These are phyloP conservation scores for Talaromyces ruber DNA, from an alignment of 495 filamentous ascomycete species.

Conservation along the genomic window DNA sequence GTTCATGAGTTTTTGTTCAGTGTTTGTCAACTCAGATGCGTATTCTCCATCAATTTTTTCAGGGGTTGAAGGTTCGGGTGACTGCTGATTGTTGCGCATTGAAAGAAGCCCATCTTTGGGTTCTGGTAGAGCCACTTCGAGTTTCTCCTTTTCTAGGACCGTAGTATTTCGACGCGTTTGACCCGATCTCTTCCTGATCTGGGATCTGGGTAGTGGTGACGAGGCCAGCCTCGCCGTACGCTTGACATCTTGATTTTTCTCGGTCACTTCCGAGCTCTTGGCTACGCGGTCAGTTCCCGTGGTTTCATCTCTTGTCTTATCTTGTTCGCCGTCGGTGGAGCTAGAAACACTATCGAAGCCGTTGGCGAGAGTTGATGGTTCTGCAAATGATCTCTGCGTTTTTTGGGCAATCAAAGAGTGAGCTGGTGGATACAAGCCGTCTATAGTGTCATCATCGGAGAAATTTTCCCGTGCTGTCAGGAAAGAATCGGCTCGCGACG, in stretches of 20 bases:
- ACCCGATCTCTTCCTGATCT: neutral
- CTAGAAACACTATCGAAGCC: neutral
- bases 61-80: slow-evolving; percentile 3
- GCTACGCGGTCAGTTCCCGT: slow-evolving; percentile 1
- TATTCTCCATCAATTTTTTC: slow-evolving; percentile 32
- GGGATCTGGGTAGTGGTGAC: slow-evolving; percentile 6
- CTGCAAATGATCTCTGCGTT: slow-evolving; percentile 18
- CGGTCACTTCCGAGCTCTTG: neutral
- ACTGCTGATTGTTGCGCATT: neutral
- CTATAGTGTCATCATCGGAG: slow-evolving; percentile 55
- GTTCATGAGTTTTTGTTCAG: slow-evolving; percentile 13
- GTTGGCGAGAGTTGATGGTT: slow-evolving; percentile 3
- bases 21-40: slow-evolving; percentile 31
- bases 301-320: neutral
- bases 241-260: neutral
- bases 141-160: neutral
- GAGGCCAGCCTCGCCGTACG: neutral
- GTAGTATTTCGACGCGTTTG: neutral
- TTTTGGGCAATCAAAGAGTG: slow-evolving; percentile 17
- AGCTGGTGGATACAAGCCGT: slow-evolving; percentile 36
- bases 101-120: neutral
- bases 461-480: slow-evolving; percentile 60
- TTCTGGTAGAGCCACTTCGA: neutral
- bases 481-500: slow-evolving; percentile 62
- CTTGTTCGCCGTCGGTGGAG: neutral